A percentile compares a stretch with the other conserved stretches of the same genome.
Conservation (phyloP, 352 stramenopile genomes). For the Globisporangium solare region DNA sequence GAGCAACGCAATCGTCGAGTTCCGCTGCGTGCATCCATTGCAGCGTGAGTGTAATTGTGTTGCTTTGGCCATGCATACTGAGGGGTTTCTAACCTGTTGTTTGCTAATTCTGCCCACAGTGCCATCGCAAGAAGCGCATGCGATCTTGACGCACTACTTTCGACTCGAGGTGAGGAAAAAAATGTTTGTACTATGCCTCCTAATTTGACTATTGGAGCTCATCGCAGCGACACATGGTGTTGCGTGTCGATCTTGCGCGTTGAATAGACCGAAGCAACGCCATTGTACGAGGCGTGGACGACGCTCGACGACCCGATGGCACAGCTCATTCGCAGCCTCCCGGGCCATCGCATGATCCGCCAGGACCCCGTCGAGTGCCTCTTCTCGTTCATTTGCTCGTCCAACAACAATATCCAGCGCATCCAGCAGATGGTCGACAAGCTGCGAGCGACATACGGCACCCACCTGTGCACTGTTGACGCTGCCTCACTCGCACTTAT, state of each 20-base stretch:
- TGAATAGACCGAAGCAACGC: constrained; percentile 17
- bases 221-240: background rate
- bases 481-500: background rate
- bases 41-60: constrained; percentile 28
- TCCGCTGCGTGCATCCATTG: constrained; percentile 59
- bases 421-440: constrained; percentile 93
- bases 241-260: background rate
- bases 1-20: constrained; percentile 28
- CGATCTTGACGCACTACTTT: constrained; percentile 85
- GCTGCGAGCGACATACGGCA: constrained; percentile 87
- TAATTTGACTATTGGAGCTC: constrained; percentile 1
- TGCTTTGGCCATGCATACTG: background rate
- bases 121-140: constrained; percentile 34
- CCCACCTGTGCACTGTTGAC: constrained; percentile 41
- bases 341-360: constrained; percentile 87
- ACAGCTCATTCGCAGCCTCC: constrained; percentile 69
- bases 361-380: constrained; percentile 96
- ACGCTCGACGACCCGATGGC: constrained; percentile 48
- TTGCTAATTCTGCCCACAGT: constrained; percentile 15
- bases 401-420: constrained; percentile 98
- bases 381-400: constrained; percentile 97
- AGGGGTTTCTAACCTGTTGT: background rate
- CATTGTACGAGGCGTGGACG: constrained; percentile 86
- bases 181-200: no score
- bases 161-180: constrained; percentile 54